A percentile compares a stretch with the other conserved stretches of the same genome.
Conservation (phyloP, 805 yeast species). For the Suhomyces faveliae region DNA sequence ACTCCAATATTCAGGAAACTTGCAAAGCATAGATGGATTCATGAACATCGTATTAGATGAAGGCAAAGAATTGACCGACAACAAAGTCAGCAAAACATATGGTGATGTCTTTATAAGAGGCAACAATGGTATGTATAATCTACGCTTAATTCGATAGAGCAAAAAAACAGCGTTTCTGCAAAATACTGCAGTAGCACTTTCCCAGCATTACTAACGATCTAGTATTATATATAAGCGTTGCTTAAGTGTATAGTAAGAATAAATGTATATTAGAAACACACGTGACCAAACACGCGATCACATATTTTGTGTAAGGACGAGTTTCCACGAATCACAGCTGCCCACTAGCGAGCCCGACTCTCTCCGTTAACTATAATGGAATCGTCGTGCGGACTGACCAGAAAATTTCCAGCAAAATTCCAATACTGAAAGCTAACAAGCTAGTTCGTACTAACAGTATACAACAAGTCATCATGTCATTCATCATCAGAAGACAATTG, state of each 20-base stretch:
- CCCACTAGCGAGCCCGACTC: conserved; percentile 11
- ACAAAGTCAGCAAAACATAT: conserved; percentile 47
- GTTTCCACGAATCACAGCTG: conserved; percentile 19
- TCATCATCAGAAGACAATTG: conserved; percentile 85
- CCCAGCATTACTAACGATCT: conserved; percentile 18
- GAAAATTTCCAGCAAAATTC: conserved; percentile 4
- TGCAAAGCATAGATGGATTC: conserved; percentile 92
- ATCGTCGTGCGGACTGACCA: conserved; percentile 2
- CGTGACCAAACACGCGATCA: not conserved
- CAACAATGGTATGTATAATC: conserved; percentile 64
- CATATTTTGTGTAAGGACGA: conserved; percentile 1
- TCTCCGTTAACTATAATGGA: conserved; percentile 1
- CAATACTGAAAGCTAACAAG: not conserved
- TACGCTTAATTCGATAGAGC: not conserved
- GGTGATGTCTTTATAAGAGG: conserved; percentile 88
- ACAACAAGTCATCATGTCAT: conserved; percentile 55
- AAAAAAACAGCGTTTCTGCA: not conserved
- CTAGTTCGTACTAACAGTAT: not conserved
- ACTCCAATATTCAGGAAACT: conserved; percentile 63
- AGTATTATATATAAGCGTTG: conserved; percentile 45
- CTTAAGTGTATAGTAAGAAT: conserved; percentile 13
- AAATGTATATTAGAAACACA: conserved; percentile 1
- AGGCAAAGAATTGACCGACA: conserved; percentile 63
- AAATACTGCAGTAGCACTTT: not conserved
- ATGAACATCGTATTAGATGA: conserved; percentile 90